phyloP scores from a whole-genome alignment of 441 rosid species.

The Corymbia calophylla region DNA sequence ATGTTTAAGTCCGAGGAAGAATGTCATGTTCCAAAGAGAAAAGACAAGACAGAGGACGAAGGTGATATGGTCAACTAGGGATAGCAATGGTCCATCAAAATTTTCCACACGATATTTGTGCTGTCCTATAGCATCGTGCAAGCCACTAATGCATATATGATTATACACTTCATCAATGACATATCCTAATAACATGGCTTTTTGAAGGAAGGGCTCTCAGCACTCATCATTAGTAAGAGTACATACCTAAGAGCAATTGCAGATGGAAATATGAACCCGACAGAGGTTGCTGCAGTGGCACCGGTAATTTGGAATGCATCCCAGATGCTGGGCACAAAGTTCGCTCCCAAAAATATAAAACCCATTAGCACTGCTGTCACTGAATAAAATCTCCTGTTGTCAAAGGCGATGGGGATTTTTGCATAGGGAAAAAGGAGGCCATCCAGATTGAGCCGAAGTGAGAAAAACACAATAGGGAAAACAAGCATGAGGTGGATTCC shows the following conservation, averaged over 20 bases:
- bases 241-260: slow-evolving; percentile 47
- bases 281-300: slow-evolving; percentile 50
- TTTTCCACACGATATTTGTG: neutral
- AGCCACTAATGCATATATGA: neutral
- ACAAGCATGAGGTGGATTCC: slow-evolving; percentile 70
- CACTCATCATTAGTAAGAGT: neutral
- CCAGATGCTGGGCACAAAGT: slow-evolving; percentile 59
- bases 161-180: neutral
- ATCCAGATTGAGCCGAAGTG: slow-evolving; percentile 59
- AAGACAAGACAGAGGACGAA: neutral
- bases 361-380: slow-evolving; percentile 46
- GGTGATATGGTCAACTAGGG: neutral
- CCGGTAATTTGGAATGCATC: slow-evolving; percentile 74
- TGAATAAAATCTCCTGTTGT: slow-evolving; percentile 43
- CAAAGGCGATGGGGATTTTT: slow-evolving; percentile 30
- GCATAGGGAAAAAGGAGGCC: slow-evolving; percentile 56
- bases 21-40: neutral
- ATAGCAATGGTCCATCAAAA: neutral
- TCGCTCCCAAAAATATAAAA: slow-evolving; percentile 47
- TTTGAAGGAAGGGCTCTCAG: neutral
- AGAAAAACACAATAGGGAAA: slow-evolving; percentile 59
- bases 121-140: neutral
- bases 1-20: neutral
- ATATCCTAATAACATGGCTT: neutral
- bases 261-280: slow-evolving; percentile 63